Evolutionary conservation across 2,329 filamentous ascomycete species (phyloP), one percentile per base, ranked within the genome.

Genomic region (Colletotrichum coccodes): DNA sequence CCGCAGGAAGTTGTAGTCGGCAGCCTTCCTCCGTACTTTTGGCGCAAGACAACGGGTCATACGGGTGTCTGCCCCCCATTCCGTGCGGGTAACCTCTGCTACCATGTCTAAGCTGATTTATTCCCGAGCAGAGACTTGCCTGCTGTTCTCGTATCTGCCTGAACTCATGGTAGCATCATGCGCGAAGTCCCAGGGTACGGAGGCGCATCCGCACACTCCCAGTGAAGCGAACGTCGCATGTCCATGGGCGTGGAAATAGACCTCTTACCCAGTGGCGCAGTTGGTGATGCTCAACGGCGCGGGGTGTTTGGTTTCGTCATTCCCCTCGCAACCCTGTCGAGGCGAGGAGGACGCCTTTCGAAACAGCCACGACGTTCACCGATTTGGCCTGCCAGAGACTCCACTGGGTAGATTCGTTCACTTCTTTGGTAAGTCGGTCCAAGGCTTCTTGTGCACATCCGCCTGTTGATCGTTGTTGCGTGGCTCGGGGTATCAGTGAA

Each of bases 11-110:
- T 50, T 30, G 40, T 34, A n/a, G 47, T 53, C 38, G 60, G 30
- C 60, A 46, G n/a, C 46, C 53, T 46, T 59, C 32, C 38, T 34
- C 46, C 60, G 60, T 64, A 53, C 28, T 46, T 32, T 68, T 46
- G 53, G 64, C 64, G 12, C 40, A 40, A 40, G 46, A 26, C 36
- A 26, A 53, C 16, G 52, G 49, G 53, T 64, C 64, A 52, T 46
- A 34, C 21, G 18, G 8, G 14, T 8, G n/a, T 26, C n/a, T 50
- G 11, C 47, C 18, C 30, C 53, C 56, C 46, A 34, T 59, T 3
- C 16, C 42, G 38, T 23, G 44, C 36, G 53, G 60, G 18, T 52
- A 14, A 53, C 6, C 6, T 26, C 34, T 26, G 23, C 30, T 28
- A 28, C n/a, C 12, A 38, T 44, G 30, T 53, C 36, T 32, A 18